Evolutionary conservation across 1,284 basidiomycete genomes (phyloP).

Genomic region (Anthracocystis walkeri): DNA sequence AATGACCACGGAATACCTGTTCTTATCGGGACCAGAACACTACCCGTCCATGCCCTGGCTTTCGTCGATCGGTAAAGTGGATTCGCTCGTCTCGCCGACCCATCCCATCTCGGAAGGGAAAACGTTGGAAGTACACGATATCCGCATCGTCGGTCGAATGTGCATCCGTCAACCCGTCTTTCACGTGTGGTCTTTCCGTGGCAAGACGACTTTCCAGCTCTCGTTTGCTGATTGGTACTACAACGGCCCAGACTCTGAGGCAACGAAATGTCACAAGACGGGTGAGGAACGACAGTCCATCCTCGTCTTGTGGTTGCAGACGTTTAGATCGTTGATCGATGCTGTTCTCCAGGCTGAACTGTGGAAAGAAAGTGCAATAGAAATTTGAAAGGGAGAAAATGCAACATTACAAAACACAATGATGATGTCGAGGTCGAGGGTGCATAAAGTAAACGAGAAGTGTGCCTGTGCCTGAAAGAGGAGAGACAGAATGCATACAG

Average conservation of each 20-base stretch:
- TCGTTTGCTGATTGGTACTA: conserved; percentile 42
- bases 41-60: conserved; percentile 52
- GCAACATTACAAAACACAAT: no score
- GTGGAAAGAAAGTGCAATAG: background rate
- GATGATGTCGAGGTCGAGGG: no score
- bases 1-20: conserved; percentile 41
- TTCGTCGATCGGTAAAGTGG: conserved; percentile 26
- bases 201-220: conserved; percentile 24
- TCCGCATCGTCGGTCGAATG: conserved; percentile 25
- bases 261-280: background rate
- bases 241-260: conserved; percentile 6
- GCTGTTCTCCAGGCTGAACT: conserved; percentile 13
- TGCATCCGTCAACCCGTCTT: conserved; percentile 45
- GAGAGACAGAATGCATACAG: background rate
- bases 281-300: conserved; percentile 12
- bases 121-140: conserved; percentile 11
- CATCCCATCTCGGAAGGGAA: conserved; percentile 4
- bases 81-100: conserved; percentile 13
- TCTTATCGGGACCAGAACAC: conserved; percentile 8
- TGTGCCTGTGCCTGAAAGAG: no score
- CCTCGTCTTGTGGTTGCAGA: conserved; percentile 34
- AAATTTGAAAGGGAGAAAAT: background rate
- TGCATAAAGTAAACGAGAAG: no score
- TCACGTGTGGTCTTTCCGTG: conserved; percentile 29
- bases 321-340: conserved; percentile 19